Base-by-base conservation (phyloP, 192 early-diverging fungal genomes). In the Gorgonomyces haynaldii region DNA sequence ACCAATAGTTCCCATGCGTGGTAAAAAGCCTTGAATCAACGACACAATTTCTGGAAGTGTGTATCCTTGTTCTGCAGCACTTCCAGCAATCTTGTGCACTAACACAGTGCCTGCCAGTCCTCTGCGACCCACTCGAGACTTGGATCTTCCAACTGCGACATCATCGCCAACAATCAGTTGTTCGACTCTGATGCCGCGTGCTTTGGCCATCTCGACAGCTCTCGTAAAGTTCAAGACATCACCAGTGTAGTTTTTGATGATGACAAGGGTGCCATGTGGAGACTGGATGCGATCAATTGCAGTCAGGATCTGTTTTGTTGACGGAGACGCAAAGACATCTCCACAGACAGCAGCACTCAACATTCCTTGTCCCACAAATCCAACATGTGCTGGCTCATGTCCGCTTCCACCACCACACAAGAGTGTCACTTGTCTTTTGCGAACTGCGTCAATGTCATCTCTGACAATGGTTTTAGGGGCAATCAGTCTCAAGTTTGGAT, bases 201-300 rank as follows among this genome's bases (percentile, higher is more conserved):
- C 39, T 61, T 85, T 89, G 64, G 80, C 61, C 79, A 50, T 26
- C 26, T 67, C 83, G 3, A 85, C 78, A 4, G 88, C 88, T 2
- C 81, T 66, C 17, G 83, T 85, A 78, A 91, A 91, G 15, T 62
- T 32, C n/a, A 69, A 47, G 7, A 45, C 6, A 50, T 71, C 67
- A 32, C 85, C 88, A 0, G 88, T 91, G 54, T 91, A 91, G 62
- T 91, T 91, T 63, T 86, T 91, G 69, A 89, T 75, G 9, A 91
- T 69, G 1, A 87, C 69, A 26, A 91, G 53, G 6, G 78, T 78
- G 20, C 85, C 88, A 21, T 82, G 64, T 27, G 67, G 65, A 2
- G 76, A 74, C 41, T 76, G 67, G 10, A 76, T 65, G 3, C 64
- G 64, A 32, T 82, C 62, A 36, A 91, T 57, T 34, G 82, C 85